A percentile compares a stretch with the other conserved stretches of the same genome.
Conservation (phyloP, 129 eudicot genomes). For the Lonicera japonica region DNA sequence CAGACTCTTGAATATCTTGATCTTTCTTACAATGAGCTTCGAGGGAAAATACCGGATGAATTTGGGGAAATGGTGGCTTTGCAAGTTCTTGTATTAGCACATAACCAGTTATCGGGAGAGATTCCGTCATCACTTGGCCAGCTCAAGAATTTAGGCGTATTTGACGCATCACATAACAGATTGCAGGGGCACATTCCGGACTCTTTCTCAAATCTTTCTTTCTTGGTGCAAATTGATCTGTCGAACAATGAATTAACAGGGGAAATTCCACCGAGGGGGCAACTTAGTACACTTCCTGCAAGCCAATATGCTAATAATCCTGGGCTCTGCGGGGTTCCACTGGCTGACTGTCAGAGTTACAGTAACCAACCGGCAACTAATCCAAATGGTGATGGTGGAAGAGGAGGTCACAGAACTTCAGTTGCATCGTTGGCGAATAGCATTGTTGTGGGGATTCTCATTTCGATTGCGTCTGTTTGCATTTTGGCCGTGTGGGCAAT, state of each 20-base stretch:
- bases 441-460: slow-evolving; percentile 62
- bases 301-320: slow-evolving; percentile 73
- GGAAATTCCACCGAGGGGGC: slow-evolving; percentile 78
- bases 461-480: slow-evolving; percentile 57
- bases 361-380: slow-evolving; percentile 28
- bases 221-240: slow-evolving; percentile 82
- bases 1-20: slow-evolving; percentile 95
- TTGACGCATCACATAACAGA: slow-evolving; percentile 78
- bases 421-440: slow-evolving; percentile 64
- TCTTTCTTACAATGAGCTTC: slow-evolving; percentile 80
- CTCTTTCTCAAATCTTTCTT: slow-evolving; percentile 65
- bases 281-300: slow-evolving; percentile 85
- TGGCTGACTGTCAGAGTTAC: slow-evolving; percentile 42
- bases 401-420: slow-evolving; percentile 23
- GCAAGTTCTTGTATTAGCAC: slow-evolving; percentile 78
- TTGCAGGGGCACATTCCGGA: slow-evolving; percentile 89
- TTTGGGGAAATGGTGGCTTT: slow-evolving; percentile 90
- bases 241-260: slow-evolving; percentile 87
- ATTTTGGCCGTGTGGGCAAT: slow-evolving; percentile 67
- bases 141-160: slow-evolving; percentile 75
- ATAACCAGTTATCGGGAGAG: slow-evolving; percentile 76
- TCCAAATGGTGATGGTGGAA: slow-evolving; percentile 27
- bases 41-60: slow-evolving; percentile 74
- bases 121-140: slow-evolving; percentile 74
- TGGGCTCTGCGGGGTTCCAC: slow-evolving; percentile 77